Conservation (phyloP, 768 basidiomycete species). For the Podaxis carcinomalis region DNA sequence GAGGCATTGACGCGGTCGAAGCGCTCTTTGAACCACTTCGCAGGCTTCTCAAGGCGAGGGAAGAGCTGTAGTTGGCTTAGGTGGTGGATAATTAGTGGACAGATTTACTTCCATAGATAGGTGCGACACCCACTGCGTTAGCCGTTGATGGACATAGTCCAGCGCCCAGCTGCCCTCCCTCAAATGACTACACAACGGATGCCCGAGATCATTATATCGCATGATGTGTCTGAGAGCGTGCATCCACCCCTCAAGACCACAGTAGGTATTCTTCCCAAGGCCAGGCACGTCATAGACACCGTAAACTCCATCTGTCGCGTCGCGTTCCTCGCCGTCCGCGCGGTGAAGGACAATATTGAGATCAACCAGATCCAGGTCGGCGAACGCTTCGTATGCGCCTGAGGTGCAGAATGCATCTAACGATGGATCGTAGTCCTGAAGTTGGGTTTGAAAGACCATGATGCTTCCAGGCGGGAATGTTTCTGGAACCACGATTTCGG, state of each 20-base stretch:
- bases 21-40: slow-evolving; percentile 83
- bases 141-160: slow-evolving; percentile 75
- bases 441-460: slow-evolving; percentile 86
- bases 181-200: slow-evolving; percentile 84
- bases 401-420: slow-evolving; percentile 73
- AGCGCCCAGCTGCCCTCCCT: slow-evolving; percentile 89
- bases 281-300: slow-evolving; percentile 83
- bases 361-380: slow-evolving; percentile 74
- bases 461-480: slow-evolving; percentile 94
- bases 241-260: slow-evolving; percentile 98
- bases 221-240: slow-evolving; percentile 79
- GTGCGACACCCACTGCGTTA: slow-evolving; percentile 55
- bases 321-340: slow-evolving; percentile 86
- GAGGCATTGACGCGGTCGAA: slow-evolving; percentile 73
- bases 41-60: slow-evolving; percentile 67
- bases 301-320: slow-evolving; percentile 76
- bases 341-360: slow-evolving; percentile 87
- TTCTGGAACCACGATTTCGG: slow-evolving; percentile 81
- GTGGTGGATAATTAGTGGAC: slow-evolving; percentile 13
- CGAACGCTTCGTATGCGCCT: slow-evolving; percentile 71
- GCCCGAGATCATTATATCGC: slow-evolving; percentile 89
- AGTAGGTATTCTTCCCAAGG: slow-evolving; percentile 76
- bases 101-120: neutral
- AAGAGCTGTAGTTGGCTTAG: slow-evolving; percentile 55
- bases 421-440: slow-evolving; percentile 63